Base-by-base conservation (phyloP, 495 filamentous ascomycete genomes). In the Penicillium coffeae region DNA sequence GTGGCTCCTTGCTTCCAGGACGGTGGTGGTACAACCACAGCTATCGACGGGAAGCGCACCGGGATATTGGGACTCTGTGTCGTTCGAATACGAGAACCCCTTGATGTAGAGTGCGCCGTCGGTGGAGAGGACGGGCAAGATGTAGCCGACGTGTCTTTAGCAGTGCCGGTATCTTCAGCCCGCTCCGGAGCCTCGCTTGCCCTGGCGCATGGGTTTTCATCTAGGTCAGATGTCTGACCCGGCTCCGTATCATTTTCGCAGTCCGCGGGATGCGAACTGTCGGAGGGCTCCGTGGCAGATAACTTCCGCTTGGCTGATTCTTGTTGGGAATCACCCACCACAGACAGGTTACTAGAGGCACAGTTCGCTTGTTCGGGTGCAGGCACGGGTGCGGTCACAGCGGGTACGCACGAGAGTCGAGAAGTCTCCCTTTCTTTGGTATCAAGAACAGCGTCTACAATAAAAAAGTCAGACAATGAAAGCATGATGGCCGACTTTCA, bases 11-110 rank as follows among this genome's bases (percentile, higher is more conserved):
- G 15, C 16, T 44, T 50, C 47, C 14, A 50, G 37, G 33, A 44
- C 39, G 40, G 9, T 50, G 34, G 32, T 32, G 40, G 47, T 50
- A 50, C 35, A 50, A 50, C 34, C 20, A 50, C 20, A 50, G 47
- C 47, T 50, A 50, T 38, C 32, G 47, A 43, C 14, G 40, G 47
- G 33, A 43, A 27, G 47, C 47, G 47, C 33, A 44, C 25, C 21
- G 34, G 47, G 40, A 32, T 19, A 14, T 32, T 14, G 21, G 33
- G 43, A 44, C 30, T 27, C 10, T 36, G n/a, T 35, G 38, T 37
- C 47, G 27, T 49, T 49, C 19, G 47, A 49, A 25, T 38, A 27
- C 30, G 38, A 49, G 27, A 25, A 49, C 1, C 21, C 22, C 19
- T n/a, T 37, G 22, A 41, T 8, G 19, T 41, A 41, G 46, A 48